phyloP scores from a whole-genome alignment of 2,329 filamentous ascomycete species.

The Ceratocystiopsis minuta region DNA sequence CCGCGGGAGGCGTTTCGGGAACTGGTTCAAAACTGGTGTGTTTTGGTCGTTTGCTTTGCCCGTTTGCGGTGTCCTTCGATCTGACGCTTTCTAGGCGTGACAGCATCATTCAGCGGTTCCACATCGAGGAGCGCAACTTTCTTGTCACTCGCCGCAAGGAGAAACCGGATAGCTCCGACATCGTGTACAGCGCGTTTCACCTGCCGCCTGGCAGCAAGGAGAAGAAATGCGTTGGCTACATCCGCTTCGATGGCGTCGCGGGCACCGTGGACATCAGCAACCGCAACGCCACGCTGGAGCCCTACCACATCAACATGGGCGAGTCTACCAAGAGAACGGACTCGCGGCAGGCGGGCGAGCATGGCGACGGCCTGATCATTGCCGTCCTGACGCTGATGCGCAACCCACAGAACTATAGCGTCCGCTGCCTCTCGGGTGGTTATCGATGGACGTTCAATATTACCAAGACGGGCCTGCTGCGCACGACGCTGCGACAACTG shows the following conservation, averaged over 20 bases:
- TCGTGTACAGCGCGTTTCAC: slow-evolving; percentile 15
- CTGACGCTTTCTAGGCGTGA: too few species aligned
- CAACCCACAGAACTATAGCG: slow-evolving; percentile 11
- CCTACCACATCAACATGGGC: slow-evolving; percentile 14
- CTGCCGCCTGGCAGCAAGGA: slow-evolving; percentile 5
- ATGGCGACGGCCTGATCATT: slow-evolving; percentile 16
- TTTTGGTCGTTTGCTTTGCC: too few species aligned
- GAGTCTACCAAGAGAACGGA: slow-evolving; percentile 12
- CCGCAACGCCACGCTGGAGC: slow-evolving; percentile 13
- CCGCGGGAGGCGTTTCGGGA: too few species aligned
- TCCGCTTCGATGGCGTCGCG: slow-evolving; percentile 11
- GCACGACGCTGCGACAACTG: too few species aligned
- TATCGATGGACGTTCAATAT: too few species aligned
- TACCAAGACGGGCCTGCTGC: too few species aligned
- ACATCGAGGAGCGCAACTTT: too few species aligned
- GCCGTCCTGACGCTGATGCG: slow-evolving; percentile 15
- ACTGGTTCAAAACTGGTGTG: too few species aligned
- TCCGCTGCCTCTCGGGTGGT: too few species aligned
- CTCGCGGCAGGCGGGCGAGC: slow-evolving; percentile 11
- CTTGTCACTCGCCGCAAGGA: too few species aligned
- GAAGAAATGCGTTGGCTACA: slow-evolving; percentile 14
- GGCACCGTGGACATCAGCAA: slow-evolving; percentile 17
- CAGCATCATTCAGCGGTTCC: too few species aligned
- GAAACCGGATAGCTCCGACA: slow-evolving; percentile 10
- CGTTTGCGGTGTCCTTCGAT: too few species aligned